phyloP scores from a whole-genome alignment of 2,329 filamentous ascomycete genomes.

The Atkinsonella texensis region DNA sequence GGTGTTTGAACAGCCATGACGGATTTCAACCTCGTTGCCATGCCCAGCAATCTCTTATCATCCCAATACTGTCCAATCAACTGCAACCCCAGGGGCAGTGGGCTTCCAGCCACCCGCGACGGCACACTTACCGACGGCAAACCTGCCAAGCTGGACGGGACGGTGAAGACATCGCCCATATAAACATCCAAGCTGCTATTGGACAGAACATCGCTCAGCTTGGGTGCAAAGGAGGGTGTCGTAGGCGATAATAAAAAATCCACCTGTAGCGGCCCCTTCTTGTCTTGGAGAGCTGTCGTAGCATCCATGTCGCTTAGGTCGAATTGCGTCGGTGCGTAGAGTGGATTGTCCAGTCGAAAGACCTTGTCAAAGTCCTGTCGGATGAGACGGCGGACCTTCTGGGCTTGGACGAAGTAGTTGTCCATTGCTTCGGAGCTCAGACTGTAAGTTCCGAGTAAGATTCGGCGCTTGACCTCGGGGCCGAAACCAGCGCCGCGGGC shows the following conservation, averaged over 20 bases:
- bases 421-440: conserved; percentile 83
- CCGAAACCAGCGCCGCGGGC: conserved; percentile 70
- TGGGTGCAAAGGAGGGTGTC: conserved; percentile 63
- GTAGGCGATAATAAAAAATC: conserved; percentile 86
- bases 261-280: conserved; percentile 50
- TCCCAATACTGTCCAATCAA: conserved; percentile 74
- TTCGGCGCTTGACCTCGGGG: conserved; percentile 71
- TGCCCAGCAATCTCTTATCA: conserved; percentile 49
- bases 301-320: conserved; percentile 50
- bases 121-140: conserved; percentile 82
- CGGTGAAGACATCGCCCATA: conserved; percentile 90
- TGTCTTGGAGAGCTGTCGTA: conserved; percentile 37
- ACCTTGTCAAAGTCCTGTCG: conserved; percentile 75
- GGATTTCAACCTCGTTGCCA: conserved; percentile 31
- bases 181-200: conserved; percentile 61
- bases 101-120: conserved; percentile 19
- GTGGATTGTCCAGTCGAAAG: conserved; percentile 58
- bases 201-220: conserved; percentile 41
- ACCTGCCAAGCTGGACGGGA: conserved; percentile 85
- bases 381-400: conserved; percentile 73
- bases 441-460: conserved; percentile 80
- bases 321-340: conserved; percentile 42
- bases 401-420: conserved; percentile 94
- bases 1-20: conserved; percentile 22
- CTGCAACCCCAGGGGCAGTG: conserved; percentile 48